These are phyloP conservation scores for Medicago arabica DNA, from an alignment of 306 rosid genomes.

Conservation along the genomic window DNA sequence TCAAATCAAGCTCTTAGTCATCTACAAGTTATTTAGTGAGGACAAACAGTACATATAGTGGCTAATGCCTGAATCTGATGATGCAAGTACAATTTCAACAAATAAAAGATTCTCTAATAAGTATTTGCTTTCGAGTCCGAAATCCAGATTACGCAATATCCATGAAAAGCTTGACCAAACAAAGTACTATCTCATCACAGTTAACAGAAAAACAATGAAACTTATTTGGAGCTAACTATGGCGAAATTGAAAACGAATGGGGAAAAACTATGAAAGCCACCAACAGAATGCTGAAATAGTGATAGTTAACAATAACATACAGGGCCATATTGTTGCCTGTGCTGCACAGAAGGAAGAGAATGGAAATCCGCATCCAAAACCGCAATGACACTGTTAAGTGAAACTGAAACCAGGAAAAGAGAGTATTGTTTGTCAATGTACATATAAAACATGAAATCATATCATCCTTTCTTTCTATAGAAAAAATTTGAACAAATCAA, in stretches of 20 bases:
- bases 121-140: slow-evolving; percentile 22
- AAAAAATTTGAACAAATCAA: slow-evolving; percentile 17
- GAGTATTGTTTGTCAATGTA: slow-evolving; percentile 39
- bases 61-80: not conserved
- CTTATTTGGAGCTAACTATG: slow-evolving; percentile 5
- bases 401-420: slow-evolving; percentile 73
- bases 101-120: slow-evolving; percentile 21
- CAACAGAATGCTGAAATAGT: slow-evolving; percentile 23
- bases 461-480: slow-evolving; percentile 9
- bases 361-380: slow-evolving; percentile 99
- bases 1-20: slow-evolving; percentile 30
- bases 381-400: slow-evolving; percentile 91
- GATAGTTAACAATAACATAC: slow-evolving; percentile 64
- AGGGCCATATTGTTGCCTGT: slow-evolving; percentile 97
- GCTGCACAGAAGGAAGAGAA: slow-evolving; percentile 92
- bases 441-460: slow-evolving; percentile 22
- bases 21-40: slow-evolving; percentile 21
- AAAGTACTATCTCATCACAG: slow-evolving; percentile 34
- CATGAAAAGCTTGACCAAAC: slow-evolving; percentile 29
- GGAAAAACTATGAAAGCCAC: slow-evolving; percentile 26
- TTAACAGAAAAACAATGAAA: slow-evolving; percentile 27
- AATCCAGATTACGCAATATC: slow-evolving; percentile 19
- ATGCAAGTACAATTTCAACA: slow-evolving; percentile 5
- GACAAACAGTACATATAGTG: slow-evolving; percentile 17
- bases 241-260: slow-evolving; percentile 21